Percentiles rank a stretch among this genome's conserved stretches.
Evolutionary conservation across 805 yeast species (phyloP).

Genomic region (Suhomyces prunicola): DNA sequence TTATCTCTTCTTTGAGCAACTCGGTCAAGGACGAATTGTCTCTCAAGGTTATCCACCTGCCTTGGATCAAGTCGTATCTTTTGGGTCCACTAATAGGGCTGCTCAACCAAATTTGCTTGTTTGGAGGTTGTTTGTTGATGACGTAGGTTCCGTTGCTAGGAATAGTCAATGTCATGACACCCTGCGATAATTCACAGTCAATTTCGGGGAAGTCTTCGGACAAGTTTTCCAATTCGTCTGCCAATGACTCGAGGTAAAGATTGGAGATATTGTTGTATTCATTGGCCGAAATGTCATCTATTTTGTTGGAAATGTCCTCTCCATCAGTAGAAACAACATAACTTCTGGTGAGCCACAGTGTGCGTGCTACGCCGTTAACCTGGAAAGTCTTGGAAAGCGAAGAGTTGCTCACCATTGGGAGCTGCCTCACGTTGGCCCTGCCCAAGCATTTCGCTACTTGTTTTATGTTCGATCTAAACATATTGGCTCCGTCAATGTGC

Average conservation of each 20-base stretch:
- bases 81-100: slow-evolving; percentile 95
- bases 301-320: slow-evolving; percentile 47
- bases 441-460: neutral
- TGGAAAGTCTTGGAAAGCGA: neutral
- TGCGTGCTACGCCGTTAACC: neutral
- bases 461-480: neutral
- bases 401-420: neutral
- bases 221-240: slow-evolving; percentile 64
- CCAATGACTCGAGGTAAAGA: slow-evolving; percentile 62
- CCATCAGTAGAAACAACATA: slow-evolving; percentile 49
- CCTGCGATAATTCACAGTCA: slow-evolving; percentile 80
- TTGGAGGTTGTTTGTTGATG: slow-evolving; percentile 96
- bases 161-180: slow-evolving; percentile 73
- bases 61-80: slow-evolving; percentile 60
- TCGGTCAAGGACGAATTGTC: slow-evolving; percentile 45
- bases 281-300: slow-evolving; percentile 43
- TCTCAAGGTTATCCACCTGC: slow-evolving; percentile 76
- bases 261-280: slow-evolving; percentile 68
- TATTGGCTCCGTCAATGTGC: neutral
- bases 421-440: neutral
- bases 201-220: slow-evolving; percentile 60
- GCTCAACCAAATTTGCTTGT: slow-evolving; percentile 93
- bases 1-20: slow-evolving; percentile 27
- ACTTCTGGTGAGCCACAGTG: slow-evolving; percentile 1
- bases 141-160: slow-evolving; percentile 83